A percentile compares a stretch with the other conserved stretches of the same genome.
Evolutionary conservation across 164 flowering plant genomes (phyloP).

Genomic region (Magnolia kwangsiensis): DNA sequence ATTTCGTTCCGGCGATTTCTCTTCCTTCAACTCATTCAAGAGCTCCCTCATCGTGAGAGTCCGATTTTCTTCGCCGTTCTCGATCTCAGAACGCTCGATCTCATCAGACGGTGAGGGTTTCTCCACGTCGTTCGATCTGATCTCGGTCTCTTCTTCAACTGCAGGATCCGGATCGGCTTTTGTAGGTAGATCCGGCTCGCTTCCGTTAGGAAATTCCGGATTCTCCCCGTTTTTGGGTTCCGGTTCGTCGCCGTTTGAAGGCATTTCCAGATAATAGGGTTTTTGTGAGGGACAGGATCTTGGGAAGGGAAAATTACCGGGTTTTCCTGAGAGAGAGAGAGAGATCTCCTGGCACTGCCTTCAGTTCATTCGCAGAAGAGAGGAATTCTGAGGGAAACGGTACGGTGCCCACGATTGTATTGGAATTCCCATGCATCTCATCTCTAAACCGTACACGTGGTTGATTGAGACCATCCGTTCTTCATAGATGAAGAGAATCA

Average conservation of each 20-base stretch:
- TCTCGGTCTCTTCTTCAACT: neutral
- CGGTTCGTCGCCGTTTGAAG: neutral
- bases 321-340: neutral
- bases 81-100: slow-evolving; percentile 1
- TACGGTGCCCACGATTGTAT: too few species aligned
- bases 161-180: neutral
- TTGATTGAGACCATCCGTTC: too few species aligned
- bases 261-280: neutral
- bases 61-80: slow-evolving; percentile 1
- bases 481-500: too few species aligned
- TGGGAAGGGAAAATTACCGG: neutral
- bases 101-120: neutral
- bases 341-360: neutral
- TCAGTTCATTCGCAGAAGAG: neutral
- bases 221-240: neutral
- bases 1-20: neutral
- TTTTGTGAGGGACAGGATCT: neutral
- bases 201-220: slow-evolving; percentile 1
- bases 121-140: slow-evolving; percentile 1
- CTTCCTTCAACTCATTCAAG: slow-evolving; percentile 1
- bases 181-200: neutral
- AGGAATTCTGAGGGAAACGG: too few species aligned
- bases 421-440: too few species aligned
- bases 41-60: slow-evolving; percentile 8
- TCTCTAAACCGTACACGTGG: too few species aligned